Evolutionary conservation across 148 eudicot species (phyloP).

Genomic region (Rhododendron kiyosumense): DNA sequence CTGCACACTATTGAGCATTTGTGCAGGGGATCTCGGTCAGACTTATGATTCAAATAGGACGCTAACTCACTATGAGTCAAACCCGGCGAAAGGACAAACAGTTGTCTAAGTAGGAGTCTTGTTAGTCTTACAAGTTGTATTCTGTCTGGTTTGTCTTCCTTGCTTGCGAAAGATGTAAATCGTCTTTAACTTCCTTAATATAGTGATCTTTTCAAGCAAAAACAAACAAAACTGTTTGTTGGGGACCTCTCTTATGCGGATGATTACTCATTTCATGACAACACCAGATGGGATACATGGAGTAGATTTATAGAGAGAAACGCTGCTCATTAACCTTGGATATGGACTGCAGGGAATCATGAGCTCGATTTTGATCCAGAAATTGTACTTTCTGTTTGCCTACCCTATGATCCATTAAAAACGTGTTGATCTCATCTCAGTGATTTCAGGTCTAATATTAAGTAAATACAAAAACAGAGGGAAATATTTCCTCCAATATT

Average conservation of each 20-base stretch:
- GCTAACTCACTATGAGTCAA: slow-evolving; percentile 56
- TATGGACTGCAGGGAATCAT: slow-evolving; percentile 82
- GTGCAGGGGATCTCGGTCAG: slow-evolving; percentile 80
- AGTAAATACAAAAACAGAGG: too few species aligned
- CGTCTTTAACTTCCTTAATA: too few species aligned
- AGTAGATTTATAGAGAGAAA: slow-evolving; percentile 73
- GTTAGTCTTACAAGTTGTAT: too few species aligned
- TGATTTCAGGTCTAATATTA: neutral
- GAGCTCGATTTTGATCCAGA: slow-evolving; percentile 60
- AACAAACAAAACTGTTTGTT: slow-evolving; percentile 57
- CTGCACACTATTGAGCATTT: slow-evolving; percentile 9
- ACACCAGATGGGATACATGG: slow-evolving; percentile 89
- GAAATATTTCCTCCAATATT: too few species aligned
- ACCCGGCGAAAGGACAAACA: slow-evolving; percentile 59
- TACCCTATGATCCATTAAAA: neutral
- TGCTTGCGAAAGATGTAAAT: too few species aligned
- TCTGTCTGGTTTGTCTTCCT: too few species aligned
- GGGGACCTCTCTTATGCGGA: slow-evolving; percentile 88
- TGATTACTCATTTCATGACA: slow-evolving; percentile 57
- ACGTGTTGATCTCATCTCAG: neutral
- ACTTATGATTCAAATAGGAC: slow-evolving; percentile 70
- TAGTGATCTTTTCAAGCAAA: too few species aligned
- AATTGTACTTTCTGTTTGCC: slow-evolving; percentile 32
- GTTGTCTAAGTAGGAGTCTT: neutral
- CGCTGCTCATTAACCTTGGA: slow-evolving; percentile 83